phyloP scores from a whole-genome alignment of 2,329 filamentous ascomycete species.

The Fusarium concolor region DNA sequence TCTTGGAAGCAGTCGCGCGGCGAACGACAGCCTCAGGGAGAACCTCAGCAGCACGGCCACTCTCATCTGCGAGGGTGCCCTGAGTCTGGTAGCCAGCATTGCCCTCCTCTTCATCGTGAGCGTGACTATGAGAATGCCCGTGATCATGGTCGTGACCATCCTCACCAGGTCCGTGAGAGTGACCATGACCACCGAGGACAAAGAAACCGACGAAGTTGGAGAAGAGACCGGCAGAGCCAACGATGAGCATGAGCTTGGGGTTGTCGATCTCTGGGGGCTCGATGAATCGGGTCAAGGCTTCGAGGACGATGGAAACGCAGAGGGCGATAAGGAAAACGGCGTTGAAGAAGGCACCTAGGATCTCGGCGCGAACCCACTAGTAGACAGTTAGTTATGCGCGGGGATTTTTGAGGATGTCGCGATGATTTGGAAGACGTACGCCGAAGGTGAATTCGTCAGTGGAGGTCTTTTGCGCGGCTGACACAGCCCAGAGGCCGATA shows the following conservation, averaged over 20 bases:
- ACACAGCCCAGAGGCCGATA: slow-evolving; percentile 95
- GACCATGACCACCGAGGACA: slow-evolving; percentile 92
- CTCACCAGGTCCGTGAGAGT: slow-evolving; percentile 75
- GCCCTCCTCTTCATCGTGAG: slow-evolving; percentile 63
- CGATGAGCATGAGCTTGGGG: slow-evolving; percentile 87
- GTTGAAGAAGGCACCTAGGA: slow-evolving; percentile 94
- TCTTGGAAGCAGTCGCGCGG: slow-evolving; percentile 53
- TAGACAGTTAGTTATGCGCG: slow-evolving; percentile 37
- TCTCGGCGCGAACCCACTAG: slow-evolving; percentile 96
- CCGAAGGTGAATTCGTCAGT: slow-evolving; percentile 97
- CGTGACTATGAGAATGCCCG: slow-evolving; percentile 51
- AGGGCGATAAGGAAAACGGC: slow-evolving; percentile 97
- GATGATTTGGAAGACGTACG: slow-evolving; percentile 60
- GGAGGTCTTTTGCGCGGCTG: slow-evolving; percentile 83
- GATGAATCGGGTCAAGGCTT: slow-evolving; percentile 91
- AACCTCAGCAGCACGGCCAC: slow-evolving; percentile 69
- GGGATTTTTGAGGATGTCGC: background rate
- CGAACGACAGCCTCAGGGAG: slow-evolving; percentile 72
- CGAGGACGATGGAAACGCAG: slow-evolving; percentile 95
- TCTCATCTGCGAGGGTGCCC: slow-evolving; percentile 64
- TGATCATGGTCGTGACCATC: slow-evolving; percentile 58
- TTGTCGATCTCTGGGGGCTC: slow-evolving; percentile 90
- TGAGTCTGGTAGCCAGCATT: slow-evolving; percentile 56
- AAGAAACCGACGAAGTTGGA: slow-evolving; percentile 92
- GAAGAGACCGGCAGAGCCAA: slow-evolving; percentile 84